Evolutionary conservation across 2,329 filamentous ascomycete genomes (phyloP).

Genomic region (Pseudocercospora fijiensis): DNA sequence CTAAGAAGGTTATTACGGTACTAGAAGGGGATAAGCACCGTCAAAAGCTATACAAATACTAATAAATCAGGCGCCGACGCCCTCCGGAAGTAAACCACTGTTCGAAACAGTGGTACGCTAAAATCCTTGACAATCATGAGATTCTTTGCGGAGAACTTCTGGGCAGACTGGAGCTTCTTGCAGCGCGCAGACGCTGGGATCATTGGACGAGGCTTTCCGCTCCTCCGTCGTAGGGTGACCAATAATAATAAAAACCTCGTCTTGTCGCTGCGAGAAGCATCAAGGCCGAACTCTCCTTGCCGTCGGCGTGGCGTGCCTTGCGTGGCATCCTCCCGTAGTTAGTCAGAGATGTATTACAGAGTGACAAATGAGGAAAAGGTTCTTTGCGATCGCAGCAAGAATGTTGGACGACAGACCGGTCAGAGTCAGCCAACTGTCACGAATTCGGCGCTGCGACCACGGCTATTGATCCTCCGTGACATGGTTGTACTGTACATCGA

Average conservation of each 20-base stretch:
- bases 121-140: no score
- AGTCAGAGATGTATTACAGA: neutral
- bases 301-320: no score
- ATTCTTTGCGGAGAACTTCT: neutral
- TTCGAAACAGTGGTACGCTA: no score
- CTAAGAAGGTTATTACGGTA: no score
- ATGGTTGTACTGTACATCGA: neutral
- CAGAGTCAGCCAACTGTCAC: no score
- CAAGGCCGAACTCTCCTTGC: neutral
- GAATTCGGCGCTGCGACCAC: neutral
- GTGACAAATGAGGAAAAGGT: neutral
- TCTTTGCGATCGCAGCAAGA: neutral
- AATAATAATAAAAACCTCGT: neutral
- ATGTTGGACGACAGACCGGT: neutral
- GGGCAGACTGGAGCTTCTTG: neutral
- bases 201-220: neutral
- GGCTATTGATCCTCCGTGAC: neutral
- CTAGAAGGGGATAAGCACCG: no score
- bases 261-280: neutral
- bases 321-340: neutral
- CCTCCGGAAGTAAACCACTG: no score
- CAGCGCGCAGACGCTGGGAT: neutral
- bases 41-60: no score
- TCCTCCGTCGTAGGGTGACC: neutral
- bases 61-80: no score